phyloP scores from a whole-genome alignment of 2,329 filamentous ascomycete genomes.

The Oidium heveae region DNA sequence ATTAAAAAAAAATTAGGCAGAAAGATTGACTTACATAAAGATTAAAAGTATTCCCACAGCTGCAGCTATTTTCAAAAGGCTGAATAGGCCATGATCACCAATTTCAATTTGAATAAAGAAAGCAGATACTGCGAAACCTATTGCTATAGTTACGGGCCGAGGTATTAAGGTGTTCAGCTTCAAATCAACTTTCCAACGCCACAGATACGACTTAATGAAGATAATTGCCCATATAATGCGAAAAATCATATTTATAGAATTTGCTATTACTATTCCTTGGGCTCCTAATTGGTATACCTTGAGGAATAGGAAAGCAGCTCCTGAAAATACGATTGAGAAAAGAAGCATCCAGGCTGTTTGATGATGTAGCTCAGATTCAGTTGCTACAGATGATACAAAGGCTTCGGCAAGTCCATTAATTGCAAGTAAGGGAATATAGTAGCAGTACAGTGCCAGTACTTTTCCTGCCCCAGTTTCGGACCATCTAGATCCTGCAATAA shows the following conservation, averaged over 20 bases:
- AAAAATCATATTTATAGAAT: constrained; percentile 70
- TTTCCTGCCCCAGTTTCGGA: constrained; percentile 42
- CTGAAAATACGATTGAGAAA: constrained; percentile 55
- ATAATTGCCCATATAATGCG: constrained; percentile 55
- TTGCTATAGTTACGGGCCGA: constrained; percentile 18
- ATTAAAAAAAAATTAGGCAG: background rate
- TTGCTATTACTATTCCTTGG: constrained; percentile 59
- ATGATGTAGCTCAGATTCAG: constrained; percentile 41
- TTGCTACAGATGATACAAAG: constrained; percentile 74
- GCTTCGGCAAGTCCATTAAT: constrained; percentile 81
- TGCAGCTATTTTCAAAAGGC: background rate
- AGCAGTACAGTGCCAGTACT: constrained; percentile 61
- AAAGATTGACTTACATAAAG: constrained; percentile 28
- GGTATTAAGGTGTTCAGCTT: constrained; percentile 20
- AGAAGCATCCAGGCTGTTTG: constrained; percentile 68
- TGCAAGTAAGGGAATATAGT: constrained; percentile 79
- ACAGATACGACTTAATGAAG: constrained; percentile 47
- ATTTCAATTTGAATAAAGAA: constrained; percentile 15
- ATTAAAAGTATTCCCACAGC: constrained; percentile 26
- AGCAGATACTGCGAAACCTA: constrained; percentile 20
- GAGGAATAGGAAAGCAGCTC: constrained; percentile 51
- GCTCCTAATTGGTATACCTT: constrained; percentile 45
- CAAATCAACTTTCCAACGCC: constrained; percentile 19
- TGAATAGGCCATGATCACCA: constrained; percentile 6
- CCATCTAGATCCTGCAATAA: constrained; percentile 63